A percentile compares a stretch with the other conserved stretches of the same genome.
Conservation (phyloP, 1,284 basidiomycete genomes). For the Volvariella volvacea region DNA sequence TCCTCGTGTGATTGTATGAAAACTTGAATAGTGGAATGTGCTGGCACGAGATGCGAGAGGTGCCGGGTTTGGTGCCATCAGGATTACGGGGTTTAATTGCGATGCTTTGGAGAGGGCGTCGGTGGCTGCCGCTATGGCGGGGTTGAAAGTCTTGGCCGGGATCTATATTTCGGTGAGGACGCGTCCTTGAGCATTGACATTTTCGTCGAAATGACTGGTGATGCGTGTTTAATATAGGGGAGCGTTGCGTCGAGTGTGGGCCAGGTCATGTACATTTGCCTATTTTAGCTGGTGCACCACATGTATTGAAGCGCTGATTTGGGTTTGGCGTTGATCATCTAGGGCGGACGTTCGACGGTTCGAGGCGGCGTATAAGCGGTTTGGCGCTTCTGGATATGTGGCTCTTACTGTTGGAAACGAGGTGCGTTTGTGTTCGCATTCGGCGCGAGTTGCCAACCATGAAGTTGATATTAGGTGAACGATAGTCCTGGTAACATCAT, state of each 20-base stretch:
- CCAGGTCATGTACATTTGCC: conserved; percentile 20
- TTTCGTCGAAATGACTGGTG: not conserved
- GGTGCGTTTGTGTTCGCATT: too few relatives aligned
- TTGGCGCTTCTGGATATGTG: conserved; percentile 21
- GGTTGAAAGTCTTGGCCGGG: conserved; percentile 25
- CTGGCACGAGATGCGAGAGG: conserved; percentile 21
- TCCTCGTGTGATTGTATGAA: too few relatives aligned
- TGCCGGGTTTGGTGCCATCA: conserved; percentile 25
- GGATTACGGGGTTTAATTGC: conserved; percentile 29
- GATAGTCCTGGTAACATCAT: conserved; percentile 24
- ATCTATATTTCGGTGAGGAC: conserved; percentile 25
- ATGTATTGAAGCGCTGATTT: too few relatives aligned
- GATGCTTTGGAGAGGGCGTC: conserved; percentile 27
- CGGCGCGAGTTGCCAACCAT: too few relatives aligned
- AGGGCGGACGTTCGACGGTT: conserved; percentile 27
- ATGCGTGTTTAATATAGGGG: conserved; percentile 13
- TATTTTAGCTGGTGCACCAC: too few relatives aligned
- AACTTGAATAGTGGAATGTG: conserved; percentile 28
- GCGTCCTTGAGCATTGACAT: not conserved
- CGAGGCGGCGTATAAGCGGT: conserved; percentile 20
- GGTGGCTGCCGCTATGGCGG: conserved; percentile 22
- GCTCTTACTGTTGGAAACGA: conserved; percentile 30
- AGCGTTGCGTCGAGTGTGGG: conserved; percentile 17
- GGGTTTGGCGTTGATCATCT: not conserved
- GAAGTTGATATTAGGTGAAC: too few relatives aligned